Percentiles rank a stretch among this genome's conserved stretches.
Conservation (phyloP, 495 filamentous ascomycete genomes). For the Penicillium alfredii region DNA sequence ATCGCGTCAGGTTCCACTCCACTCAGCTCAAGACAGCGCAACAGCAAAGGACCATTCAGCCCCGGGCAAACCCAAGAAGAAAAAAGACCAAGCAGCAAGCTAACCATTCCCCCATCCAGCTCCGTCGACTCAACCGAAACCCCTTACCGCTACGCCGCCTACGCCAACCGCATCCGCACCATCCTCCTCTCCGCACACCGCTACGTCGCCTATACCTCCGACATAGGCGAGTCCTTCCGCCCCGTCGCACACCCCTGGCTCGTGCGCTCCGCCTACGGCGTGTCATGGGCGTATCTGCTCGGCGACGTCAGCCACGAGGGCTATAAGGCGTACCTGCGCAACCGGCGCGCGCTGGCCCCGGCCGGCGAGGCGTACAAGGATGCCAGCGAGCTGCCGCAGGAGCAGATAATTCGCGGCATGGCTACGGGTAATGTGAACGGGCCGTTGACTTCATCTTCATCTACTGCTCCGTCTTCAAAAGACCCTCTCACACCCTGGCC, state of each 20-base stretch:
- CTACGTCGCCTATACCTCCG: slow-evolving; percentile 95
- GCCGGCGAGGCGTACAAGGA: slow-evolving; percentile 39
- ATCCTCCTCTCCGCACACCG: slow-evolving; percentile 87
- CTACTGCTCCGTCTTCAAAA: slow-evolving; percentile 6
- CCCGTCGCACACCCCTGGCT: slow-evolving; percentile 82
- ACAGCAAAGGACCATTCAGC: neutral
- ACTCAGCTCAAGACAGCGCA: no score
- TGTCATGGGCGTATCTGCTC: slow-evolving; percentile 87
- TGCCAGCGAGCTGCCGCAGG: slow-evolving; percentile 27
- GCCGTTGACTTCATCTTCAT: no score
- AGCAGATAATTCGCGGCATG: slow-evolving; percentile 35
- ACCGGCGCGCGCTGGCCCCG: slow-evolving; percentile 52
- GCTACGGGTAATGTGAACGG: slow-evolving; percentile 31
- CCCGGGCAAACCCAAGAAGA: slow-evolving; percentile 1
- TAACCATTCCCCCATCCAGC: slow-evolving; percentile 40
- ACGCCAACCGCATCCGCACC: slow-evolving; percentile 79
- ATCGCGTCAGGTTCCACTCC: no score
- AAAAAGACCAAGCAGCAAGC: neutral
- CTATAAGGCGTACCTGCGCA: slow-evolving; percentile 87
- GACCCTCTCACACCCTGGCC: slow-evolving; percentile 29
- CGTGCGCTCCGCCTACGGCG: slow-evolving; percentile 76
- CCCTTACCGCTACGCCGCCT: slow-evolving; percentile 84
- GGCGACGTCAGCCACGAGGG: slow-evolving; percentile 92
- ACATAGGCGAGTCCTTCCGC: slow-evolving; percentile 95
- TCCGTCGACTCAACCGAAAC: slow-evolving; percentile 76